Percentiles rank a stretch among this genome's conserved stretches.
Evolutionary conservation across 768 basidiomycete species (phyloP).

Genomic region (Tremella fuciformis): DNA sequence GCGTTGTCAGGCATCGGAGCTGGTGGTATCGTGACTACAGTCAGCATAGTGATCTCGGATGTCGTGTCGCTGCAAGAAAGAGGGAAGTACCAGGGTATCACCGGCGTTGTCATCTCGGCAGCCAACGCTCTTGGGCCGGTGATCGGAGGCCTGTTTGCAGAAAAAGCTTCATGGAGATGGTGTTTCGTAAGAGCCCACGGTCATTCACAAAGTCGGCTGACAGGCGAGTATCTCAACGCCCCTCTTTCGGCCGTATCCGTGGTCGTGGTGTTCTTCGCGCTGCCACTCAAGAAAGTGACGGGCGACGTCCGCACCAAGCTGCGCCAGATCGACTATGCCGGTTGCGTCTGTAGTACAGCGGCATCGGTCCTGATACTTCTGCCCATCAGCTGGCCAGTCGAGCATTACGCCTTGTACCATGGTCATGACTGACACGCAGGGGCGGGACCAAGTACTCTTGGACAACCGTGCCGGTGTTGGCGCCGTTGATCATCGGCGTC

Average conservation of each 20-base stretch:
- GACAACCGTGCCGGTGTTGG: slow-evolving; percentile 65
- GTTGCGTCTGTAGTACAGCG: slow-evolving; percentile 60
- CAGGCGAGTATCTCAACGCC: slow-evolving; percentile 70
- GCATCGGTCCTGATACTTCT: slow-evolving; percentile 66
- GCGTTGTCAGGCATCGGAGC: slow-evolving; percentile 68
- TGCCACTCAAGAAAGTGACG: slow-evolving; percentile 68
- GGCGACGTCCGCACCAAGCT: slow-evolving; percentile 66
- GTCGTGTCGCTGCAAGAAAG: slow-evolving; percentile 1
- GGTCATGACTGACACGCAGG: too few relatives aligned
- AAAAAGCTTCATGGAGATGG: slow-evolving; percentile 14
- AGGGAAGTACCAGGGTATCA: slow-evolving; percentile 56
- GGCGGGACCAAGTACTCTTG: too few relatives aligned
- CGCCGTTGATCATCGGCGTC: slow-evolving; percentile 60
- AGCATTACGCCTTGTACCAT: too few relatives aligned
- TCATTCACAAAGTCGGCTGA: too few relatives aligned
- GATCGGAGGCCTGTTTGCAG: slow-evolving; percentile 59
- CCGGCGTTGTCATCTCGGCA: slow-evolving; percentile 60
- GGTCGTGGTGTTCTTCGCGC: slow-evolving; percentile 60
- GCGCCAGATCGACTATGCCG: slow-evolving; percentile 65
- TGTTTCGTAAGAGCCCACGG: too few relatives aligned
- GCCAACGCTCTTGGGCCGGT: slow-evolving; percentile 67
- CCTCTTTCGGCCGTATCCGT: slow-evolving; percentile 62
- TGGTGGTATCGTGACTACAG: slow-evolving; percentile 67
- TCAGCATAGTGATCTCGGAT: slow-evolving; percentile 59
- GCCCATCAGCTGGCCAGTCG: slow-evolving; percentile 73